Evolutionary conservation across 2,329 filamentous ascomycete genomes (phyloP).

Genomic region (Paecilomyces dactylethromorphus): DNA sequence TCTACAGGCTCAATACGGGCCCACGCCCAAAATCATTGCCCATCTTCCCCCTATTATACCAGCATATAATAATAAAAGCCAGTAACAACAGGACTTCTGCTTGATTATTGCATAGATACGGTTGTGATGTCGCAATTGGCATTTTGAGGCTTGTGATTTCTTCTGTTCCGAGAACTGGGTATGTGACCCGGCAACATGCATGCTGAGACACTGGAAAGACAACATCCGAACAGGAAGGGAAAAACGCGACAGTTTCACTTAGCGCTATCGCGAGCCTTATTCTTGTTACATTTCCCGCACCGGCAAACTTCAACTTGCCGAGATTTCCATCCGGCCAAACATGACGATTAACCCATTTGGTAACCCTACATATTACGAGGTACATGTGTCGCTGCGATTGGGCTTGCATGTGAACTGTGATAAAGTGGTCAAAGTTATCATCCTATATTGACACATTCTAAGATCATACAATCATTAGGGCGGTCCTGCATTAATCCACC

Average conservation of each 20-base stretch:
- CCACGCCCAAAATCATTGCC: neutral
- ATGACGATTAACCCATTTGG: neutral
- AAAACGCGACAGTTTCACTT: neutral
- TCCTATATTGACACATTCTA: neutral
- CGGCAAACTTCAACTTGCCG: neutral
- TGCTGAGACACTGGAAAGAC: neutral
- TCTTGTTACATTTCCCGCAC: neutral
- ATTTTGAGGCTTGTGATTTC: neutral
- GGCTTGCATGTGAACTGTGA: neutral
- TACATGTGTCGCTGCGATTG: neutral
- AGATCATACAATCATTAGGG: neutral
- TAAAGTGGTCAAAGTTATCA: neutral
- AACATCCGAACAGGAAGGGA: neutral
- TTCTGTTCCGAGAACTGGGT: neutral
- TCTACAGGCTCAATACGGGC: neutral
- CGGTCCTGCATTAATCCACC: neutral
- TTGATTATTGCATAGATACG: neutral
- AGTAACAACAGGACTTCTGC: neutral
- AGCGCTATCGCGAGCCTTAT: neutral
- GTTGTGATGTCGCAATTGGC: neutral
- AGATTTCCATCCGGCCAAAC: too few relatives aligned
- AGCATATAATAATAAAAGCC: neutral
- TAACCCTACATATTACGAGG: neutral
- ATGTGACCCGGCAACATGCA: too few relatives aligned
- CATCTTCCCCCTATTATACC: neutral